Conservation (phyloP, 2,329 filamentous ascomycete genomes). For the Ophiostoma sp. region DNA sequence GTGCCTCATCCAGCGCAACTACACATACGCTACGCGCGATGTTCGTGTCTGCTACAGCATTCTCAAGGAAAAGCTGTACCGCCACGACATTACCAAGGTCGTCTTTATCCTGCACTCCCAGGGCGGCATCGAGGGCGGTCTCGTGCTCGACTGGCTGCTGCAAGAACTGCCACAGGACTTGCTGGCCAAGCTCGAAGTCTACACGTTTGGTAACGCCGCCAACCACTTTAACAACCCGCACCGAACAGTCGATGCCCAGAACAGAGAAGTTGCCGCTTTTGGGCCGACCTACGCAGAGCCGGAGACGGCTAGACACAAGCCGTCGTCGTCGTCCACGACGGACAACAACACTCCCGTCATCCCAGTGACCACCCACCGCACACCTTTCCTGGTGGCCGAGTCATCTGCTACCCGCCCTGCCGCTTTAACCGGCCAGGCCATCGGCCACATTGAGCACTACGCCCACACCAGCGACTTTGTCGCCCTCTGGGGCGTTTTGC, state of each 20-base stretch:
- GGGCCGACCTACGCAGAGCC: background rate
- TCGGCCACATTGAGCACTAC: slow-evolving; percentile 78
- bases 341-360: background rate
- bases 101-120: slow-evolving; percentile 76
- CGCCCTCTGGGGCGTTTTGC: slow-evolving; percentile 70
- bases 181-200: slow-evolving; percentile 69
- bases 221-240: slow-evolving; percentile 82
- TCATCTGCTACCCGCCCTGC: slow-evolving; percentile 41
- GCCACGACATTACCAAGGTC: slow-evolving; percentile 64
- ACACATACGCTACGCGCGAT: slow-evolving; percentile 70
- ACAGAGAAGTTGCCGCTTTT: slow-evolving; percentile 28
- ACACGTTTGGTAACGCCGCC: slow-evolving; percentile 75
- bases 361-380: background rate
- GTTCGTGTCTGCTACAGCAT: slow-evolving; percentile 61
- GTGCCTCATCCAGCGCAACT: slow-evolving; percentile 74
- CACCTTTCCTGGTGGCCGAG: slow-evolving; percentile 29
- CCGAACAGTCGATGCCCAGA: slow-evolving; percentile 50
- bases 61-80: slow-evolving; percentile 64
- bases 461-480: slow-evolving; percentile 74
- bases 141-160: slow-evolving; percentile 75
- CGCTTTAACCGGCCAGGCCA: slow-evolving; percentile 50
- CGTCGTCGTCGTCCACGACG: background rate
- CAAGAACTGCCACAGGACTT: slow-evolving; percentile 68
- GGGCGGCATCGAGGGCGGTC: slow-evolving; percentile 70
- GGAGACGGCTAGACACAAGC: background rate